These are phyloP conservation scores for Anthracocystis walkeri DNA, from an alignment of 1,284 basidiomycete genomes.

Conservation along the genomic window DNA sequence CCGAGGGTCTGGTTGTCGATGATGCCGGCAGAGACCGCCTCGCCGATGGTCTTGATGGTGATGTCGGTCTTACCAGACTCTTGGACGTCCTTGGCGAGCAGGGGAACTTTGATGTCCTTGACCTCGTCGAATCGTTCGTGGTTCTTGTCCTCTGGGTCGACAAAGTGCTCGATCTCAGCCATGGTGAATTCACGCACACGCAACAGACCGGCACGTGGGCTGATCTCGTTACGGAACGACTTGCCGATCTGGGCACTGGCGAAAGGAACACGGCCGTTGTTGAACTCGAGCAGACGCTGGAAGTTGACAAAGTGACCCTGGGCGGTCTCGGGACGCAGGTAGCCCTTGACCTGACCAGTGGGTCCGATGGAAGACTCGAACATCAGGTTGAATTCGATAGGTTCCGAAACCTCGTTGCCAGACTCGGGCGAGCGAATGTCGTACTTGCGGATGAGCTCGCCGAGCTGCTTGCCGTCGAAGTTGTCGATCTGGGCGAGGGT, in stretches of 20 bases:
- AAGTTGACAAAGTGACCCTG: constrained; percentile 99
- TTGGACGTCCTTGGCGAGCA: constrained; percentile 88
- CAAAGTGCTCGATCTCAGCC: constrained; percentile 99
- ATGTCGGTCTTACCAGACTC: constrained; percentile 79
- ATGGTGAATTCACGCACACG: constrained; percentile 99
- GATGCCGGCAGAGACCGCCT: constrained; percentile 84
- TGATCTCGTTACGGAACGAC: constrained; percentile 98
- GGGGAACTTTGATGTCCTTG: constrained; percentile 79
- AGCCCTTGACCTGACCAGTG: constrained; percentile 95
- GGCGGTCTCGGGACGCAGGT: constrained; percentile 95
- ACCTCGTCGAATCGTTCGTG: constrained; percentile 88
- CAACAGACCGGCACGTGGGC: constrained; percentile 91
- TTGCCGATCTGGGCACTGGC: constrained; percentile 97
- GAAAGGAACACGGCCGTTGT: constrained; percentile 95
- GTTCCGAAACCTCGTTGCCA: constrained; percentile 89
- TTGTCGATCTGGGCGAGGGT: constrained; percentile 95
- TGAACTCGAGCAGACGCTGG: constrained; percentile 94
- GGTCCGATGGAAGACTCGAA: constrained; percentile 97
- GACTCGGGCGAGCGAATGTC: constrained; percentile 91
- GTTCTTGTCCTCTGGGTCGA: constrained; percentile 91
- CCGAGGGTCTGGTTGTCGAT: constrained; percentile 97
- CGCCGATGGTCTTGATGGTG: constrained; percentile 81
- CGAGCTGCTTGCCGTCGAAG: constrained; percentile 88
- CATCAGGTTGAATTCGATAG: constrained; percentile 98
- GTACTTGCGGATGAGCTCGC: constrained; percentile 85